Conservation (phyloP, 2,329 filamentous ascomycete genomes). For the Cercospora nicotianae region DNA sequence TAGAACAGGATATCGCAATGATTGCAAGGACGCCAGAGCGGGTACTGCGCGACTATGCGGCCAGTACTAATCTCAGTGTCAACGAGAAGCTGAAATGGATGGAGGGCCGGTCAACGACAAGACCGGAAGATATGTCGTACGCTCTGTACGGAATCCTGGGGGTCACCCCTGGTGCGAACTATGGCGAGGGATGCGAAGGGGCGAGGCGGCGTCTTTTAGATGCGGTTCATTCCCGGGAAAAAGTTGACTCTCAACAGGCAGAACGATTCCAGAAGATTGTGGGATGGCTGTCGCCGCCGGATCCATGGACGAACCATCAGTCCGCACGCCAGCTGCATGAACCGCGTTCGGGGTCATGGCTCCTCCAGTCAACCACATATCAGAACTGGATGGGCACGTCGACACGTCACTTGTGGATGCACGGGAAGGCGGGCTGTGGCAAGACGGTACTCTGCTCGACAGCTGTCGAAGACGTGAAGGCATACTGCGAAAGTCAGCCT, state of each 20-base stretch:
- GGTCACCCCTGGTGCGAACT: constrained; percentile 20
- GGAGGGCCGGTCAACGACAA: constrained; percentile 20
- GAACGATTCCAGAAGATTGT: constrained; percentile 21
- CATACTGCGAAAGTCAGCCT: no score
- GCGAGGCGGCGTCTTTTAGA: constrained; percentile 23
- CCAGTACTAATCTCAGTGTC: constrained; percentile 14
- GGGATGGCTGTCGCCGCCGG: constrained; percentile 25
- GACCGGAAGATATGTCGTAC: constrained; percentile 26
- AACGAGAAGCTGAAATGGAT: constrained; percentile 27
- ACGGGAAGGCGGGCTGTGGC: no score
- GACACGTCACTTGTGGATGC: no score
- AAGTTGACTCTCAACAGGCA: constrained; percentile 13
- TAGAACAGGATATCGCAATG: constrained; percentile 17
- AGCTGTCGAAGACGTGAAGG: no score
- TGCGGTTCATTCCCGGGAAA: constrained; percentile 7
- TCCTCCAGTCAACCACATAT: no score
- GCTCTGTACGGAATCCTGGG: constrained; percentile 25
- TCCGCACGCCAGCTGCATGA: no score
- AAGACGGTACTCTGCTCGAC: no score
- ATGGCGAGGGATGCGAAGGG: constrained; percentile 22
- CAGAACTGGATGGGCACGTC: no score
- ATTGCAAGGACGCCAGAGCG: constrained; percentile 21
- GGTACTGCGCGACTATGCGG: constrained; percentile 19
- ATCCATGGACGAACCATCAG: constrained; percentile 28
- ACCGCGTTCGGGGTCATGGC: no score